Conservation (phyloP, 345 rosid genomes). For the Linum tenue region DNA sequence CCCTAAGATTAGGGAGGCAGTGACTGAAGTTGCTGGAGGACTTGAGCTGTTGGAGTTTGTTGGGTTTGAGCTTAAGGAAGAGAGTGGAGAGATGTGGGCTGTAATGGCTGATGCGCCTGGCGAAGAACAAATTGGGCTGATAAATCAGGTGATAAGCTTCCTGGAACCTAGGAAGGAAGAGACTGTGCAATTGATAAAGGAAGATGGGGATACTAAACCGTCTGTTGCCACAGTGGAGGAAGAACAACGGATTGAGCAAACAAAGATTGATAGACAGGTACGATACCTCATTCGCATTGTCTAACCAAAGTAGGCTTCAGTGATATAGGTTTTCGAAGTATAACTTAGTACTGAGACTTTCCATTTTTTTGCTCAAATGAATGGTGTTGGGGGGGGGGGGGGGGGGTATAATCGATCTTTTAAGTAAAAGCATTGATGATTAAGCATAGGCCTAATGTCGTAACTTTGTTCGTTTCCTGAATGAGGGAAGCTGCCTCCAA, state of each 20-base stretch:
- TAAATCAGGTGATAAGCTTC: conserved; percentile 34
- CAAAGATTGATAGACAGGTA: conserved; percentile 82
- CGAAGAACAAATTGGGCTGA: conserved; percentile 32
- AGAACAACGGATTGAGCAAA: conserved; percentile 33
- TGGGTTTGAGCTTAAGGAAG: conserved; percentile 66
- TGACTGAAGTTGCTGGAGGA: conserved; percentile 70
- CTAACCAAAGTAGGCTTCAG: background rate
- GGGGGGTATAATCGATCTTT: no score
- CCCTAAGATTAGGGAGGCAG: conserved; percentile 71
- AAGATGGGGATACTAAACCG: conserved; percentile 19
- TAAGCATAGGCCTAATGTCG: no score
- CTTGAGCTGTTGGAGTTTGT: conserved; percentile 62
- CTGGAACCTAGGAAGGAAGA: conserved; percentile 44
- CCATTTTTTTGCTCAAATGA: background rate
- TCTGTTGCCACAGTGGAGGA: conserved; percentile 25
- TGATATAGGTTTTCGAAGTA: background rate
- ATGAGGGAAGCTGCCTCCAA: no score
- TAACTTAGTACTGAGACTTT: background rate
- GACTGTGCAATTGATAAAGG: conserved; percentile 9
- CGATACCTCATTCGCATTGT: background rate
- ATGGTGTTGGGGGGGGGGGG: no score
- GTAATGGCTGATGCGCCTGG: conserved; percentile 49
- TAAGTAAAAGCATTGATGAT: no score
- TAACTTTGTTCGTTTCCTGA: no score
- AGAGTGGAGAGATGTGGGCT: conserved; percentile 73